Evolutionary conservation across 73 alveolate species (phyloP).

Genomic region (Tetrahymena malaccensis): DNA sequence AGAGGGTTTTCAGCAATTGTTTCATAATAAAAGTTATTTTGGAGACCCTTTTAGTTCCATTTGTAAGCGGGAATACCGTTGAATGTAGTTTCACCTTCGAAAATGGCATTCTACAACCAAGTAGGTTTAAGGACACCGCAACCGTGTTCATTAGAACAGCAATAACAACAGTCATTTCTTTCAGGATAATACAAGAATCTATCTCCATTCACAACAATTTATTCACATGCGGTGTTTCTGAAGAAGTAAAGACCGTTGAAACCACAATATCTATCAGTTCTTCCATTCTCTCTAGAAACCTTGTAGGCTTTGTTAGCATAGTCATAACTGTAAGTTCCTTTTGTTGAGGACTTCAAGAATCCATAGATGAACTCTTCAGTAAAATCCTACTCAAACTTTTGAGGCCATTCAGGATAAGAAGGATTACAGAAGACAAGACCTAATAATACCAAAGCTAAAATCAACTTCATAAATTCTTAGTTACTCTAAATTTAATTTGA

Average conservation of each 20-base stretch:
- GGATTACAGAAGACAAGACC: not conserved
- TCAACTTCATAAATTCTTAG: not conserved
- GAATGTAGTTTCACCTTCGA: constrained; percentile 1
- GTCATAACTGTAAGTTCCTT: constrained; percentile 33
- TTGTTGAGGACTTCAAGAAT: not conserved
- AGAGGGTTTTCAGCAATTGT: constrained; percentile 23
- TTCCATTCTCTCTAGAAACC: constrained; percentile 47
- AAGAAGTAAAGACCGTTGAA: constrained; percentile 19
- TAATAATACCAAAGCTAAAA: not conserved
- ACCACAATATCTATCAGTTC: constrained; percentile 51
- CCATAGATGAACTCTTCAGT: constrained; percentile 35
- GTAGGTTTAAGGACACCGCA: constrained; percentile 47
- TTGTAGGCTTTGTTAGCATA: constrained; percentile 13
- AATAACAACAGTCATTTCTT: constrained; percentile 40
- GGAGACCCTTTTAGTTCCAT: constrained; percentile 49
- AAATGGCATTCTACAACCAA: constrained; percentile 36
- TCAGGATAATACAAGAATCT: constrained; percentile 47
- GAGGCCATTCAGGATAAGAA: constrained; percentile 37
- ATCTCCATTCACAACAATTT: constrained; percentile 37
- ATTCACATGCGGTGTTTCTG: constrained; percentile 44
- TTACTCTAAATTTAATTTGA: not conserved
- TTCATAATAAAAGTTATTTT: constrained; percentile 42
- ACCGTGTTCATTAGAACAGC: constrained; percentile 52
- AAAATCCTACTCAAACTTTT: constrained; percentile 17
- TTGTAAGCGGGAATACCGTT: constrained; percentile 34